These are phyloP conservation scores for Rhododendron williamsianum DNA, from an alignment of 148 eudicot species.

Conservation along the genomic window DNA sequence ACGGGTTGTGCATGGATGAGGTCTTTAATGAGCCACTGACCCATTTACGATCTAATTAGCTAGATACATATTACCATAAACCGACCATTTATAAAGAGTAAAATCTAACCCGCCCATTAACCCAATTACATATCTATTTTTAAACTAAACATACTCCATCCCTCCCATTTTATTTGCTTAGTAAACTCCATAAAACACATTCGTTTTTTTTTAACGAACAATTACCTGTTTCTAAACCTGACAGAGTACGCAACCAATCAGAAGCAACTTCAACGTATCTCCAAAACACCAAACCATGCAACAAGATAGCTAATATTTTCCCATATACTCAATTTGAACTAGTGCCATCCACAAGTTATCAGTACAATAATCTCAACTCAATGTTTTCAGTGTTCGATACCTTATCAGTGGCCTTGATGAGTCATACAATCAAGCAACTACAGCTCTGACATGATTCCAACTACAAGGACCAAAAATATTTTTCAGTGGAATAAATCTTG, in stretches of 20 bases:
- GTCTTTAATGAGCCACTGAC: too few species aligned
- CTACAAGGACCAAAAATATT: neutral
- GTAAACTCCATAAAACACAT: too few species aligned
- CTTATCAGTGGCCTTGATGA: neutral
- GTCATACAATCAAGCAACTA: neutral
- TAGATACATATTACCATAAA: too few species aligned
- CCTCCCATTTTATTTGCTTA: too few species aligned
- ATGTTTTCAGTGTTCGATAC: neutral
- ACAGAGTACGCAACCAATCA: neutral
- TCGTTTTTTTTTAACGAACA: too few species aligned
- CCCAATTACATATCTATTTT: too few species aligned
- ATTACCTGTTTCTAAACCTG: neutral
- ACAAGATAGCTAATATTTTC: neutral
- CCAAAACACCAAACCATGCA: neutral
- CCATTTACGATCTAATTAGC: too few species aligned
- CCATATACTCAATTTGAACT: neutral
- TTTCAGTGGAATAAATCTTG: slow-evolving; percentile 63
- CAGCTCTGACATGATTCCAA: neutral
- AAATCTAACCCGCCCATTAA: too few species aligned
- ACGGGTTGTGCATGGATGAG: too few species aligned
- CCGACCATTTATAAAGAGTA: too few species aligned
- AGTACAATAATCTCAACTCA: neutral
- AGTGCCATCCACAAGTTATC: neutral
- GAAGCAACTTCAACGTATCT: neutral
- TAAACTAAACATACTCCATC: too few species aligned